Base-by-base conservation (phyloP, 1,284 basidiomycete species). In the Rhodotorula sp. region DNA sequence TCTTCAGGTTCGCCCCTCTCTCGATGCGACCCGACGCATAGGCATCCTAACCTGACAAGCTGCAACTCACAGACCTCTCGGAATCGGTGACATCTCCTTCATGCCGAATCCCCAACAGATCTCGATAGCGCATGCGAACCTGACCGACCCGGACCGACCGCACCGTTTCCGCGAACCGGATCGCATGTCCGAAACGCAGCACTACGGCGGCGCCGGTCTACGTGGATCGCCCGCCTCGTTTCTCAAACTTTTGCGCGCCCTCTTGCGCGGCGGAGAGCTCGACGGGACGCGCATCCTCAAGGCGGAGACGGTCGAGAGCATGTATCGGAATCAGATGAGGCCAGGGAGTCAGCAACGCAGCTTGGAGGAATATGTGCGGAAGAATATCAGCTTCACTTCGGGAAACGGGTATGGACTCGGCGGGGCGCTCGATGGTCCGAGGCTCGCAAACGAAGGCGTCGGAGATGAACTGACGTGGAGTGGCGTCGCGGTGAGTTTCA, bases 131-230 rank as follows among this genome's bases (percentile, higher is more conserved):
- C 42, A 44, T 37, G 63, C 30, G 20, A n/a, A 61, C 29, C 20
- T 20, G 18, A 4, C 49, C 0, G 46, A 22, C 3, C 12, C 48
- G 8, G 26, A 42, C 17, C 12, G 30, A 2, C 45, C 33, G 12
- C 30, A 49, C 54, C 33, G n/a, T 24, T 44, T 62, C 37, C 53
- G 17, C 5, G 26, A 20, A 17, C 33, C 37, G 18, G 37, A 49
- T 24, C 45, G n/a, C 22, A 49, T 64, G 46, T 44, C 30, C 30
- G 18, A 62, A 24, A n/a, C 44, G 8, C 37, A 54, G 37, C 53
- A 64, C 57, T 67, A 57, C 45, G 70, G 71, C 49, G 73, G 73
- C 22, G 56, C 67, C 2, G 73, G 73, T 2, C 59, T 74, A 1
- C 55, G 57, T 0, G 70, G 70, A 24, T 62, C 64, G 1, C 58